These are phyloP conservation scores for Alisma plantagoaquatica DNA, from an alignment of 106 monocot species.

Conservation along the genomic window DNA sequence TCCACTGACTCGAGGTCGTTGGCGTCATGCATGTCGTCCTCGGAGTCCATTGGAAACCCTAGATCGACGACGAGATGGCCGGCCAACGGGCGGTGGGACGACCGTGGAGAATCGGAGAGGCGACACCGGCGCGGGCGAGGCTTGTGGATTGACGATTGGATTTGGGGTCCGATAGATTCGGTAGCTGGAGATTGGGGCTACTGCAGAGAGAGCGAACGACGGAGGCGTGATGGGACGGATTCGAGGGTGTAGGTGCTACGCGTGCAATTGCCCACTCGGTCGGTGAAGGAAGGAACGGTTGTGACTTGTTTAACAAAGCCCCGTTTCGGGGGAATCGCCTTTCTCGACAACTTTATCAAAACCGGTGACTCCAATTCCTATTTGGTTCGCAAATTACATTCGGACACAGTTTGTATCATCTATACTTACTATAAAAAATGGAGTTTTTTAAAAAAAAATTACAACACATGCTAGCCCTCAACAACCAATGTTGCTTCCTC, in stretches of 20 bases:
- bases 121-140: neutral
- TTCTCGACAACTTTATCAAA: no score
- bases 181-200: no score
- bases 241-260: neutral
- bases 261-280: no score
- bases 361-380: no score
- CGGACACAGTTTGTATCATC: no score
- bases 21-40: constrained; percentile 78
- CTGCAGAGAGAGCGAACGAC: neutral
- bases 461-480: no score
- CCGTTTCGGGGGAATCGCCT: no score
- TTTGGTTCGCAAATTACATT: no score
- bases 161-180: neutral
- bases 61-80: neutral
- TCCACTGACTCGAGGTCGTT: constrained; percentile 61
- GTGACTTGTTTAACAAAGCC: no score
- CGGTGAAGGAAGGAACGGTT: neutral
- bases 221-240: neutral
- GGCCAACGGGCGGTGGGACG: neutral
- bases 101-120: neutral
- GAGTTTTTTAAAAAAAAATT: no score
- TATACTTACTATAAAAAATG: no score
- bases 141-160: neutral
- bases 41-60: constrained; percentile 57
- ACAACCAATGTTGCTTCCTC: no score